Evolutionary conservation across 306 rosid genomes (phyloP).

Genomic region (Vigna radiata): DNA sequence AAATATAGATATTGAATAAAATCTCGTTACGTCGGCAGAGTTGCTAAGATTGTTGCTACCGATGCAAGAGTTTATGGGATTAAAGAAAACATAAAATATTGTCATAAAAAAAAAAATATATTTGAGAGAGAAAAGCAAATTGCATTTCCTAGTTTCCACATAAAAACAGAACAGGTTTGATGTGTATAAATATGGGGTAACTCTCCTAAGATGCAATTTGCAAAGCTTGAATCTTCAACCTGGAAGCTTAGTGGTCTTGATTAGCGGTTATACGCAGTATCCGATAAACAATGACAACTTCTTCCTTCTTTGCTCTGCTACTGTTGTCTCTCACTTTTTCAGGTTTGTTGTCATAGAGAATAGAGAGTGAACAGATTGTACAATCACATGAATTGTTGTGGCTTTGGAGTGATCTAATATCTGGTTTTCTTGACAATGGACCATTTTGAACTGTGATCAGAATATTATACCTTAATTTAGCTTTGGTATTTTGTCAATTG

Average conservation of each 20-base stretch:
- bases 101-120: background rate
- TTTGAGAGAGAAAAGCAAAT: background rate
- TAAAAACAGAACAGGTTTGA: slow-evolving; percentile 39
- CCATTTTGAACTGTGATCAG: slow-evolving; percentile 38
- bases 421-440: slow-evolving; percentile 11
- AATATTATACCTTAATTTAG: slow-evolving; percentile 25
- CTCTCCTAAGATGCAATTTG: slow-evolving; percentile 11
- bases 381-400: background rate
- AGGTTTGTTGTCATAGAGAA: slow-evolving; percentile 49
- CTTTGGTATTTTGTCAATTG: slow-evolving; percentile 33
- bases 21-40: slow-evolving; percentile 30
- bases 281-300: slow-evolving; percentile 58
- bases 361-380: slow-evolving; percentile 12
- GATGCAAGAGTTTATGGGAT: too few species aligned
- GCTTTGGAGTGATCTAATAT: background rate
- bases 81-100: slow-evolving; percentile 13
- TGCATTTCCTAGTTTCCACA: slow-evolving; percentile 21
- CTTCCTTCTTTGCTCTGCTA: slow-evolving; percentile 49
- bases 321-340: slow-evolving; percentile 60
- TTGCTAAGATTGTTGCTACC: background rate
- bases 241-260: background rate
- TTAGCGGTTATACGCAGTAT: slow-evolving; percentile 33
- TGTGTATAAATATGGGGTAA: slow-evolving; percentile 25
- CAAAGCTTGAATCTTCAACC: slow-evolving; percentile 13
- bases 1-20: too few species aligned